Base-by-base conservation (phyloP, 352 stramenopile species). In the Phytophthora lateralis region DNA sequence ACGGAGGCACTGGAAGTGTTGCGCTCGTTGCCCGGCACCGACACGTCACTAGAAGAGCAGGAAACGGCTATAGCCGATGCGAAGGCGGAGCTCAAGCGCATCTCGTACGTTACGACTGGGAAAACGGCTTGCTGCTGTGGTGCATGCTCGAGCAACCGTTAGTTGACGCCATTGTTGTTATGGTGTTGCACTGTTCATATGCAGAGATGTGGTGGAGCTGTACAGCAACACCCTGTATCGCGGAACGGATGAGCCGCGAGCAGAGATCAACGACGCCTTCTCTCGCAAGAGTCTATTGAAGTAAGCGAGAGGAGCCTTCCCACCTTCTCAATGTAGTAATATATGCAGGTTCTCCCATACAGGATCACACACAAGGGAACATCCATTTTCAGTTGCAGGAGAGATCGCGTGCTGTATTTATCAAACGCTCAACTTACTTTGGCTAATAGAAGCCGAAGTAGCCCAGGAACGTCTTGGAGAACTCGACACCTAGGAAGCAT, bases 401-500 rank as follows among this genome's bases (percentile, higher is more conserved):
- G 4, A 30, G 26, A 30, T 30, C 26, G 21, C 6, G 53, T 53
- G 37, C n/a, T 73, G 58, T 63, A 61, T 62, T 61, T 69, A 50
- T 62, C 27, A 58, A 50, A 37, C 15, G 39, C 30, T 54, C 15
- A 34, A 59, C 15, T 51, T 49, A 38, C 38, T 61, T 43, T 50
- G 43, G 35, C 26, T 90, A 95, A 68, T 93, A 89, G 58, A 93
- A 75, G 39, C 85, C 87, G 17, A 93, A 80, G 55, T 72, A 80
- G 43, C 64, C 76, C 27, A 95, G 67, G 59, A 90, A 85, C 71
- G 92, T 93, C 69, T 92, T 91, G 39, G 87, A 95, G 64, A 94
- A 90, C 63, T 95, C 87, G 15, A 95, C 82, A 42, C 87, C 87
- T 1, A 95, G 66, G 72, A 99, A 99, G 73, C 97, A 99, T 6